phyloP scores from a whole-genome alignment of 1,139 yeast genomes.

The Pichia kudriavzevii region DNA sequence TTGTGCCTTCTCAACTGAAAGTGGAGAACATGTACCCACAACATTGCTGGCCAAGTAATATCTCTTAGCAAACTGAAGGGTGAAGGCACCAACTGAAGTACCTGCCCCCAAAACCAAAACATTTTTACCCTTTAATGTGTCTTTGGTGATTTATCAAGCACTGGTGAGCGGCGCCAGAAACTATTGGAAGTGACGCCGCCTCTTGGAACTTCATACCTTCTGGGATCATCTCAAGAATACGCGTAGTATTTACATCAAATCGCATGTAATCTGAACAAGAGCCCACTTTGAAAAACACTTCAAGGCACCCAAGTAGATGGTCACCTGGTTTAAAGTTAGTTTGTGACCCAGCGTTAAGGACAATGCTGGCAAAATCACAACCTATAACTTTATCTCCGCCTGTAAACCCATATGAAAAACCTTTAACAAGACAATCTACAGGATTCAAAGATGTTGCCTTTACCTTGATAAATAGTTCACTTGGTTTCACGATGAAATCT shows the following conservation, averaged over 20 bases:
- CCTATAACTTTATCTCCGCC: not conserved
- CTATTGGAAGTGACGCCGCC: constrained; percentile 54
- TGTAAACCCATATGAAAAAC: not conserved
- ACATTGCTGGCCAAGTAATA: constrained; percentile 35
- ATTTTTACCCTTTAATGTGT: constrained; percentile 14
- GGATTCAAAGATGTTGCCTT: constrained; percentile 58
- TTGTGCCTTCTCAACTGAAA: constrained; percentile 12
- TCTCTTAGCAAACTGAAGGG: constrained; percentile 49
- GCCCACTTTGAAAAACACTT: too few relatives aligned
- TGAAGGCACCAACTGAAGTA: constrained; percentile 60
- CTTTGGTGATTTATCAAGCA: constrained; percentile 24
- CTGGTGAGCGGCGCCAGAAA: constrained; percentile 31
- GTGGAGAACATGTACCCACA: constrained; percentile 37
- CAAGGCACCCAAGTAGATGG: constrained; percentile 50
- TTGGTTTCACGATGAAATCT: constrained; percentile 27
- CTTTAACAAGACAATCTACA: constrained; percentile 40
- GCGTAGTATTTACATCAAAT: too few relatives aligned
- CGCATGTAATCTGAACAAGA: too few relatives aligned
- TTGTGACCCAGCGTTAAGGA: constrained; percentile 49
- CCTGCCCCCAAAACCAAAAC: constrained; percentile 68
- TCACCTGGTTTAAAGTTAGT: constrained; percentile 45
- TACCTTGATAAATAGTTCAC: constrained; percentile 49
- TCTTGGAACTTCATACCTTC: constrained; percentile 38
- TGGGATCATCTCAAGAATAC: constrained; percentile 42
- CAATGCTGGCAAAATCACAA: constrained; percentile 58